Conservation (phyloP, 805 yeast genomes). For the Saccharomycopsis malanga region DNA sequence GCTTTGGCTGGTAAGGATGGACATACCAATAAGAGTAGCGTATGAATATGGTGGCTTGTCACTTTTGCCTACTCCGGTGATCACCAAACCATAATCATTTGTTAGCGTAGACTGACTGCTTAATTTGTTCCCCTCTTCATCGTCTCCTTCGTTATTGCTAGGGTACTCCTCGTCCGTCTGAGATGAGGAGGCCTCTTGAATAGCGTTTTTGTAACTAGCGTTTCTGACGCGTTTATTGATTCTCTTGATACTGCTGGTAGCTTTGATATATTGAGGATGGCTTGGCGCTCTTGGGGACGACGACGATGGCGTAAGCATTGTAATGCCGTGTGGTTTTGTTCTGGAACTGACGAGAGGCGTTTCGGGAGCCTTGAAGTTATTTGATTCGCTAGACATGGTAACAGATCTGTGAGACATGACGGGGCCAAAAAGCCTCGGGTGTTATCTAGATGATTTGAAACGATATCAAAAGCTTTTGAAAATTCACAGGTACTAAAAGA, state of each 20-base stretch:
- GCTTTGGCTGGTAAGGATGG: constrained; percentile 72
- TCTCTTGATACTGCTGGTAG: constrained; percentile 12
- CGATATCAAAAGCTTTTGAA: too few relatives aligned
- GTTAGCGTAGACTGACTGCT: not conserved
- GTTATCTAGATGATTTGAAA: too few relatives aligned
- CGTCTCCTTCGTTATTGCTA: constrained; percentile 8
- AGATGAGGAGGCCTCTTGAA: not conserved
- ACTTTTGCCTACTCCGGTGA: constrained; percentile 17
- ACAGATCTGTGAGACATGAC: not conserved
- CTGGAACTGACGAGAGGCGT: constrained; percentile 8
- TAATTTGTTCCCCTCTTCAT: not conserved
- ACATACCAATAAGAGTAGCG: constrained; percentile 90
- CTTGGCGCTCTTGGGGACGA: constrained; percentile 10
- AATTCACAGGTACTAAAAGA: too few relatives aligned
- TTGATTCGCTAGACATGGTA: not conserved
- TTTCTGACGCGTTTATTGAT: not conserved
- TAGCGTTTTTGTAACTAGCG: not conserved
- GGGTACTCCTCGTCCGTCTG: constrained; percentile 7
- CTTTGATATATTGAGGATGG: not conserved
- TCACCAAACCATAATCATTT: constrained; percentile 8
- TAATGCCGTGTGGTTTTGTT: not conserved
- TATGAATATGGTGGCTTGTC: constrained; percentile 90
- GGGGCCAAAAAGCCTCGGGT: too few relatives aligned
- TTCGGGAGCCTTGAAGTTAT: constrained; percentile 6
- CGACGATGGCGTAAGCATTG: constrained; percentile 19